phyloP scores from a whole-genome alignment of 345 rosid species.

The Mercurialis annua region DNA sequence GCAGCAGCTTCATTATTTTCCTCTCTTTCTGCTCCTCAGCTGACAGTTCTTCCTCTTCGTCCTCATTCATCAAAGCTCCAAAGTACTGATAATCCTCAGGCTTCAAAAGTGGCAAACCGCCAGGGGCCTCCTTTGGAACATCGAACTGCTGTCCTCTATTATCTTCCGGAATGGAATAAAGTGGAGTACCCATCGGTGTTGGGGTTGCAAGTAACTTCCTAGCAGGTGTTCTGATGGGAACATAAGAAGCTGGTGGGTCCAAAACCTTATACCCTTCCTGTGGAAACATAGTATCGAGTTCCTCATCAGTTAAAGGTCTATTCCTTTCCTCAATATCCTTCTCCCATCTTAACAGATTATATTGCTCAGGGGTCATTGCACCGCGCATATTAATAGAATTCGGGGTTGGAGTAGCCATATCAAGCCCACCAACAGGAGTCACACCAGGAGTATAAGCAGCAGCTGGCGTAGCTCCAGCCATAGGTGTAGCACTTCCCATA shows the following conservation, averaged over 20 bases:
- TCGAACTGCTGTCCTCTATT: conserved; percentile 95
- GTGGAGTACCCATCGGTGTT: conserved; percentile 88
- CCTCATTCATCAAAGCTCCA: conserved; percentile 83
- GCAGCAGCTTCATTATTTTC: conserved; percentile 89
- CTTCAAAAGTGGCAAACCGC: conserved; percentile 92
- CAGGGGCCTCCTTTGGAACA: conserved; percentile 86
- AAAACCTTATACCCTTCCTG: conserved; percentile 85
- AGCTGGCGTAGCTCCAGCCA: conserved; percentile 82
- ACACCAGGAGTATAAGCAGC: conserved; percentile 84
- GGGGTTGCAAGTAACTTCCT: conserved; percentile 85
- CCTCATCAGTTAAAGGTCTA: conserved; percentile 92
- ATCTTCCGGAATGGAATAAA: conserved; percentile 82
- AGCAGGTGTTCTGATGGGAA: conserved; percentile 91
- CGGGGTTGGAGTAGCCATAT: conserved; percentile 90
- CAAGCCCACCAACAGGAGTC: conserved; percentile 84
- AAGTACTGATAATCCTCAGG: conserved; percentile 98
- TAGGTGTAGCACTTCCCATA: conserved; percentile 95
- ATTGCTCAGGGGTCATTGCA: conserved; percentile 84
- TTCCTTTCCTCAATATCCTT: conserved; percentile 99
- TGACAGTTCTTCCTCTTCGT: conserved; percentile 80
- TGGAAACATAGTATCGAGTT: conserved; percentile 94
- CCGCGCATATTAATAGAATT: conserved; percentile 61
- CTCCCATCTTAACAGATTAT: conserved; percentile 93
- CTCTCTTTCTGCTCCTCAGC: conserved; percentile 97
- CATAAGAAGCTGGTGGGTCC: conserved; percentile 95